Conservation (phyloP, 306 rosid genomes). For the Acmispon strigosus region DNA sequence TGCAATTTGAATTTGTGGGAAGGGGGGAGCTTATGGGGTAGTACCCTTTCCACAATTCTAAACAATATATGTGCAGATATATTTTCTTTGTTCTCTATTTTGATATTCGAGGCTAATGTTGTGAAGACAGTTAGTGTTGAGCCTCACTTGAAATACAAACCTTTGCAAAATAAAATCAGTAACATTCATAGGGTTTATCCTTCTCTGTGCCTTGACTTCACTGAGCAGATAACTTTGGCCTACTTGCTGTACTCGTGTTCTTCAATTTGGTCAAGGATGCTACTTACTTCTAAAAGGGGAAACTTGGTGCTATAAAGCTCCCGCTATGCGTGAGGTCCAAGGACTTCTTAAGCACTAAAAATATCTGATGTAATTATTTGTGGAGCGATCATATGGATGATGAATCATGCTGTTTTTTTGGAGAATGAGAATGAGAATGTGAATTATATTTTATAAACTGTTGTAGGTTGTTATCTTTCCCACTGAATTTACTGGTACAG, state of each 20-base stretch:
- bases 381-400: background rate
- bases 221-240: background rate
- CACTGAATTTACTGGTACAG: background rate
- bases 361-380: background rate
- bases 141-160: background rate
- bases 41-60: background rate
- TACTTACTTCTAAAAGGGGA: slow-evolving; percentile 9
- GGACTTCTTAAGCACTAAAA: background rate
- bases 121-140: background rate
- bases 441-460: background rate
- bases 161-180: background rate
- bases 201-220: background rate
- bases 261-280: background rate
- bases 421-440: background rate
- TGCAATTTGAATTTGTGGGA: background rate
- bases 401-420: background rate
- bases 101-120: background rate
- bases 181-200: background rate
- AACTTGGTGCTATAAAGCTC: too few relatives aligned
- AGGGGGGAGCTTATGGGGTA: background rate
- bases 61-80: background rate
- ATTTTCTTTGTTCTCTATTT: too few relatives aligned
- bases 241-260: background rate
- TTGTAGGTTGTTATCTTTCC: too few relatives aligned
- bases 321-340: too few relatives aligned